These are phyloP conservation scores for Calonectria pseudoreteaudii DNA, from an alignment of 2,329 filamentous ascomycete species.

Conservation along the genomic window DNA sequence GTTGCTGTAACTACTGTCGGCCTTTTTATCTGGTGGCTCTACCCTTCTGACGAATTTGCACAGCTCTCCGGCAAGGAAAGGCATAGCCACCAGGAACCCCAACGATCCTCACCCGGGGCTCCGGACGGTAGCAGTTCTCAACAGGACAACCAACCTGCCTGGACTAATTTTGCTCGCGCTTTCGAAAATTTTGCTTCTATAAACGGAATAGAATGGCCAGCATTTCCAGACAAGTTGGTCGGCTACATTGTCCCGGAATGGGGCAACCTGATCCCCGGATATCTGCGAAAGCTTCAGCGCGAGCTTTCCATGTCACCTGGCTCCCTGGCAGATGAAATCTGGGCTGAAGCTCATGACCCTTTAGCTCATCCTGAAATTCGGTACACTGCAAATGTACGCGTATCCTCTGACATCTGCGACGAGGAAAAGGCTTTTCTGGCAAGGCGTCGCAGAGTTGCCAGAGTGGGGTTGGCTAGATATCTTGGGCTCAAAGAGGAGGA, in stretches of 20 bases:
- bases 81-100: slow-evolving; percentile 18
- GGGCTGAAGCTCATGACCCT: slow-evolving; percentile 89
- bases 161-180: slow-evolving; percentile 59
- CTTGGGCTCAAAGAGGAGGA: slow-evolving; percentile 81
- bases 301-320: slow-evolving; percentile 90
- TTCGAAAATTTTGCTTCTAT: slow-evolving; percentile 67
- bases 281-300: slow-evolving; percentile 84
- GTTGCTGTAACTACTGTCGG: slow-evolving; percentile 49
- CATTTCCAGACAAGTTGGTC: slow-evolving; percentile 70
- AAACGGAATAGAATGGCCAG: slow-evolving; percentile 67
- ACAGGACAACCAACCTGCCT: slow-evolving; percentile 54
- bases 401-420: slow-evolving; percentile 83
- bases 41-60: slow-evolving; percentile 57
- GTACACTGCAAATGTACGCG: slow-evolving; percentile 83
- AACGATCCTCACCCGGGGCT: slow-evolving; percentile 30
- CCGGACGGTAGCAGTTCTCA: slow-evolving; percentile 29
- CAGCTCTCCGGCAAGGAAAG: slow-evolving; percentile 44
- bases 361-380: slow-evolving; percentile 87
- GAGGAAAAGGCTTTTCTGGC: slow-evolving; percentile 83
- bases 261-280: slow-evolving; percentile 80
- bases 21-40: slow-evolving; percentile 58
- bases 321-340: slow-evolving; percentile 92
- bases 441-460: slow-evolving; percentile 76
- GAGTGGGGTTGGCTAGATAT: slow-evolving; percentile 83
- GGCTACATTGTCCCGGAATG: slow-evolving; percentile 84